Conservation (phyloP, 177 flowering plant species). For the Vitis hybrid region DNA sequence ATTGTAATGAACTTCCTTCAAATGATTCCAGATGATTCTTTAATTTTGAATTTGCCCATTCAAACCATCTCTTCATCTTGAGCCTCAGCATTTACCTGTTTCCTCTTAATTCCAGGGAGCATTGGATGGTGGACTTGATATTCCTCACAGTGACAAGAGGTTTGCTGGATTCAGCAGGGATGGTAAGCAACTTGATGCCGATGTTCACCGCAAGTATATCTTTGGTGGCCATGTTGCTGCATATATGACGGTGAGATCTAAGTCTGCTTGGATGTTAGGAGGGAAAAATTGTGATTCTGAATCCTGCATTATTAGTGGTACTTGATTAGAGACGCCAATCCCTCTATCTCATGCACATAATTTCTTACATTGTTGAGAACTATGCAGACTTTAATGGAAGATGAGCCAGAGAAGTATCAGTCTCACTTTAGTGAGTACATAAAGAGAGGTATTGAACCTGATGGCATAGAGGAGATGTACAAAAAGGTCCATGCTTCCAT, state of each 20-base stretch:
- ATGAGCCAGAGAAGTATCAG: slow-evolving; percentile 91
- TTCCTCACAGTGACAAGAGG: slow-evolving; percentile 95
- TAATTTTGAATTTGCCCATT: too few species aligned
- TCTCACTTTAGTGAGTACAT: slow-evolving; percentile 71
- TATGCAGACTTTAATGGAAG: slow-evolving; percentile 64
- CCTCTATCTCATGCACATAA: too few species aligned
- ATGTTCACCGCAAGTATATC: slow-evolving; percentile 82
- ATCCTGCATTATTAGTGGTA: too few species aligned
- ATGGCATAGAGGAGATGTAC: slow-evolving; percentile 64
- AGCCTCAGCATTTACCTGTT: too few species aligned
- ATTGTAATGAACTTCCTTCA: too few species aligned
- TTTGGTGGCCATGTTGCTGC: slow-evolving; percentile 88
- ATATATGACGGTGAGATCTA: slow-evolving; percentile 65
- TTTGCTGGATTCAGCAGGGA: slow-evolving; percentile 86
- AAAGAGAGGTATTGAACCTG: slow-evolving; percentile 65
- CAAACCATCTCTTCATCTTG: too few species aligned
- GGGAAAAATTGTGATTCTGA: too few species aligned
- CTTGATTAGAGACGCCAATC: too few species aligned
- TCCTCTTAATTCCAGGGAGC: slow-evolving; percentile 55
- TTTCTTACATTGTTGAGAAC: too few species aligned
- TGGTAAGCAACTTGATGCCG: slow-evolving; percentile 74
- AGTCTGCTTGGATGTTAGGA: not conserved
- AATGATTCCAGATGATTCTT: too few species aligned
- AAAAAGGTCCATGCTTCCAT: slow-evolving; percentile 92
- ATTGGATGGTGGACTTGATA: slow-evolving; percentile 88